Base-by-base conservation (phyloP, 2,329 filamentous ascomycete species). In the Aspergillus costaricaensis region DNA sequence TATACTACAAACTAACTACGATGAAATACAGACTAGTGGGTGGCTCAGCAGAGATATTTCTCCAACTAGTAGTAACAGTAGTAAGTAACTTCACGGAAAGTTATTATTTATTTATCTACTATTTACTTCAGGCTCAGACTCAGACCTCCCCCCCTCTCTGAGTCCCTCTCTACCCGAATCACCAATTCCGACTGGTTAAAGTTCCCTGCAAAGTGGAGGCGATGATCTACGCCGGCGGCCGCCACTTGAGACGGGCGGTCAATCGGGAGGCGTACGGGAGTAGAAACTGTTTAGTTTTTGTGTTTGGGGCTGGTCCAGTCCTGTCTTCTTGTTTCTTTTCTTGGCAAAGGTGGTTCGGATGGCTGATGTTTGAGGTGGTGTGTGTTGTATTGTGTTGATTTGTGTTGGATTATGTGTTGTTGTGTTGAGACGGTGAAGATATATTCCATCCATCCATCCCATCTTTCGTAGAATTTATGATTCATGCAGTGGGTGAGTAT, bases 151-250 rank as follows among this genome's bases (percentile, higher is more conserved):
- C 12, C 30, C 10, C 30, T 14, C 23, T 25, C 23, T 25, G 23
- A 25, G 23, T 27, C 25, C 7, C 25, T 27, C 25, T 27, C 25
- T 27, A 27, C 12, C 44, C 44, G 44, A 49, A 23, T 30, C 44
- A n/a, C 44, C 39, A 15, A 21, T 44, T 44, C 41, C 44, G 44
- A 25, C 44, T 30, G 47, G 47, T 30, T 50, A 17, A 50, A 50
- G 23, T 50, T 50, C 47, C 47, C 21, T 44, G 41, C n/a, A 23
- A 21, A 44, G 47, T 50, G 47, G 47, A 50, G 47, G 47, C 47
- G 25, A 50, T 50, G 47, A 50, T 50, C 47, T 50, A 50, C 47
- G 47, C 47, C 25, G 47, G 47, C 47, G 47, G 32, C 32, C 47
- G 47, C 47, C 47, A 50, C 47, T 36, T 30, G 25, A 49, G 44